Conservation (phyloP, 2,329 filamentous ascomycete genomes). For the Geosmithia morbida region DNA sequence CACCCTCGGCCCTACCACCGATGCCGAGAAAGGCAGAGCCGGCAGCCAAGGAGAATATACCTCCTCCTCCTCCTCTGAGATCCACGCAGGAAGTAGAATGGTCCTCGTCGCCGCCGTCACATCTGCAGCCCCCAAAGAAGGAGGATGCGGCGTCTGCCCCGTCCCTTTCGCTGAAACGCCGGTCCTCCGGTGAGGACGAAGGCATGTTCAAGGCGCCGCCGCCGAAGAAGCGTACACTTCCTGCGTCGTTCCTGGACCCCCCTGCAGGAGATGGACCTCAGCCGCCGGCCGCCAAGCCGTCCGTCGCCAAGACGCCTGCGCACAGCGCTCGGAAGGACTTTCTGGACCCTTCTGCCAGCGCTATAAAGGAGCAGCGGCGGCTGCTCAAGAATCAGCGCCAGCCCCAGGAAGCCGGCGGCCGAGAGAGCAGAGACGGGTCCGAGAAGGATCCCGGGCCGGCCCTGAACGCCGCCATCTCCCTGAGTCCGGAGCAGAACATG, state of each 20-base stretch:
- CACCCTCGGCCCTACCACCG: slow-evolving; percentile 33
- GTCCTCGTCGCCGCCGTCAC: slow-evolving; percentile 51
- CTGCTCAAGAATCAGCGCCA: slow-evolving; percentile 46
- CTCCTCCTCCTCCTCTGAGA: slow-evolving; percentile 9
- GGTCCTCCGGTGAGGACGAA: slow-evolving; percentile 17
- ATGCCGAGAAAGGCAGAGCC: slow-evolving; percentile 6
- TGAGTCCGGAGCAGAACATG: slow-evolving; percentile 76
- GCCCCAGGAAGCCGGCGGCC: slow-evolving; percentile 22
- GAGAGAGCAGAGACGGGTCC: too few relatives aligned
- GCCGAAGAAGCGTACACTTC: slow-evolving; percentile 42
- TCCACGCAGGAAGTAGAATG: slow-evolving; percentile 40
- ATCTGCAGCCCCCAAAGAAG: slow-evolving; percentile 22
- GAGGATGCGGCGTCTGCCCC: slow-evolving; percentile 5
- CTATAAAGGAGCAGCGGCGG: slow-evolving; percentile 65
- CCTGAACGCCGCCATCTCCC: slow-evolving; percentile 27
- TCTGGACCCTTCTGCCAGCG: slow-evolving; percentile 65
- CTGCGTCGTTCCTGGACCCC: slow-evolving; percentile 24
- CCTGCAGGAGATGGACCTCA: slow-evolving; percentile 1
- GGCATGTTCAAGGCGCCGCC: slow-evolving; percentile 10
- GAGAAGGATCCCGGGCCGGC: slow-evolving; percentile 8
- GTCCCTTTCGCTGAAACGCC: slow-evolving; percentile 28
- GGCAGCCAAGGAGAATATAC: slow-evolving; percentile 9
- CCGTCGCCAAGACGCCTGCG: slow-evolving; percentile 17
- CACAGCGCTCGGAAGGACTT: slow-evolving; percentile 20
- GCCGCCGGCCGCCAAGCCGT: slow-evolving; percentile 11